Evolutionary conservation across 2,329 filamentous ascomycete species (phyloP).

Genomic region (Aspergillus texensis): DNA sequence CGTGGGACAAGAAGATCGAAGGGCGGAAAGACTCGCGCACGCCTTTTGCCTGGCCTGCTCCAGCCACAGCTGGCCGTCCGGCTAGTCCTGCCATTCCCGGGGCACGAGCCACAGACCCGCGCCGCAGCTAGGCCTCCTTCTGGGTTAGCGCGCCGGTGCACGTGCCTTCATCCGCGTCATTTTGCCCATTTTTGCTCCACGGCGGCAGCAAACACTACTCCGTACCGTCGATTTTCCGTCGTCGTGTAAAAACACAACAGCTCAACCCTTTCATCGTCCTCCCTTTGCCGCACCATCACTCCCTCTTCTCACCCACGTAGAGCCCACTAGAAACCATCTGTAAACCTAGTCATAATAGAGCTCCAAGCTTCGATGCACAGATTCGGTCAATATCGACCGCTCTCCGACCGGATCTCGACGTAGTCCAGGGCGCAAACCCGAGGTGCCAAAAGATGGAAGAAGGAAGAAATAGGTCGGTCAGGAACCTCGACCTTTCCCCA

Average conservation of each 20-base stretch:
- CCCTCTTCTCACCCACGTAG: background rate
- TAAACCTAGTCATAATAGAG: background rate
- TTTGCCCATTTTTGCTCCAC: slow-evolving; percentile 3
- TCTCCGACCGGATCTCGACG: background rate
- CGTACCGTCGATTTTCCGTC: background rate
- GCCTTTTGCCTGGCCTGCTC: background rate
- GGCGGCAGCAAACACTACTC: background rate
- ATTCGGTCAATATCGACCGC: background rate
- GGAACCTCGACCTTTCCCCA: slow-evolving; percentile 11
- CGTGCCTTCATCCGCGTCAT: slow-evolving; percentile 12
- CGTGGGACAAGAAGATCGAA: slow-evolving; percentile 10
- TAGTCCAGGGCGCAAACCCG: background rate
- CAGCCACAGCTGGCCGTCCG: slow-evolving; percentile 12
- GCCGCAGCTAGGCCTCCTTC: slow-evolving; percentile 8
- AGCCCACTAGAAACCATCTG: background rate
- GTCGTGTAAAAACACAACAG: background rate
- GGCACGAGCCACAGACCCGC: slow-evolving; percentile 10
- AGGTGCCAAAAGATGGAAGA: slow-evolving; percentile 6
- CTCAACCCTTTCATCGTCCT: background rate
- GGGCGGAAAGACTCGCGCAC: slow-evolving; percentile 12
- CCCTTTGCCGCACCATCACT: slow-evolving; percentile 1
- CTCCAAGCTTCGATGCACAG: background rate
- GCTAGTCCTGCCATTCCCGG: slow-evolving; percentile 4
- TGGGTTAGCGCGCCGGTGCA: slow-evolving; percentile 12
- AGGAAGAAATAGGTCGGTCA: slow-evolving; percentile 9